Percentiles rank a stretch among this genome's conserved stretches.
These are phyloP conservation scores for Helotiales sp. DNA, from an alignment of 2,329 filamentous ascomycete genomes.

Conservation along the genomic window DNA sequence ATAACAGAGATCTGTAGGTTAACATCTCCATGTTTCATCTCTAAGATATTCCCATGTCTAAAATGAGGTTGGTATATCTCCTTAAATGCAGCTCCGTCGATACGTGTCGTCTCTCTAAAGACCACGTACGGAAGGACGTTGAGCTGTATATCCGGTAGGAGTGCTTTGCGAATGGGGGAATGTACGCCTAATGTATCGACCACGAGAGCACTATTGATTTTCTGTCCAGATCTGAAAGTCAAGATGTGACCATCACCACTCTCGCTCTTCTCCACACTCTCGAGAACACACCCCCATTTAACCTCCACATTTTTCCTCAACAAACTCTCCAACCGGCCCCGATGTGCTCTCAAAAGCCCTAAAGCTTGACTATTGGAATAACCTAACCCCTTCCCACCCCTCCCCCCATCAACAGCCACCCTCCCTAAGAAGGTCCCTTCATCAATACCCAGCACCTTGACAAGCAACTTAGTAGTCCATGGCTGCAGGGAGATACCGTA, in stretches of 20 bases:
- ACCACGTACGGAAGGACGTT: constrained; percentile 23
- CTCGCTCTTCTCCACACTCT: background rate
- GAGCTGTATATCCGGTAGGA: constrained; percentile 11
- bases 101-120: constrained; percentile 21
- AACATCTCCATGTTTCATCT: constrained; percentile 18
- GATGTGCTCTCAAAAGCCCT: constrained; percentile 20
- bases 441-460: constrained; percentile 20
- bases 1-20: constrained; percentile 26
- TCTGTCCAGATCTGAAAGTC: constrained; percentile 14
- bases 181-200: constrained; percentile 26
- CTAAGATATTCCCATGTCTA: constrained; percentile 10
- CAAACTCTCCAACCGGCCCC: constrained; percentile 22
- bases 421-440: constrained; percentile 11
- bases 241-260: background rate
- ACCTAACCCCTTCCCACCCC: background rate
- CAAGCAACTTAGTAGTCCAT: constrained; percentile 17
- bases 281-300: constrained; percentile 20
- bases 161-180: constrained; percentile 14
- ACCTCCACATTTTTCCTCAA: constrained; percentile 26
- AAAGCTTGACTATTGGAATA: background rate
- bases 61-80: constrained; percentile 8
- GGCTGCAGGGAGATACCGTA: constrained; percentile 26
- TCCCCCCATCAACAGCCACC: constrained; percentile 22
- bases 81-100: constrained; percentile 11
- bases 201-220: constrained; percentile 9